phyloP scores from a whole-genome alignment of 208 protist genomes.

The Leishmania tarentolae region DNA sequence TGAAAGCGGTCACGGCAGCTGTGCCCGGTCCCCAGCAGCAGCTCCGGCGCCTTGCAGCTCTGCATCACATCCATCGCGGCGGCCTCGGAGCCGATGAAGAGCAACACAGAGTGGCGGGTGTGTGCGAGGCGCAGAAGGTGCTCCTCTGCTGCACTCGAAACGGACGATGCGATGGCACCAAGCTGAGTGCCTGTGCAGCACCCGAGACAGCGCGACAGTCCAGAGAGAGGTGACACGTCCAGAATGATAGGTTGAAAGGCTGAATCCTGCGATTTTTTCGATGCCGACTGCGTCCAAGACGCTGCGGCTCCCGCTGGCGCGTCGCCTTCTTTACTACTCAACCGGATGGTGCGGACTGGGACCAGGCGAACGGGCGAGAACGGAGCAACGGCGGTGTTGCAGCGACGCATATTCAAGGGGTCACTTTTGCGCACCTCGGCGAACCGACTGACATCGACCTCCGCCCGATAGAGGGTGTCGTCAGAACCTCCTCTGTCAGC shows the following conservation, averaged over 20 bases:
- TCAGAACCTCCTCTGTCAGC: not conserved
- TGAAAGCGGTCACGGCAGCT: slow-evolving; percentile 36
- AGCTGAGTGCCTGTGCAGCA: slow-evolving; percentile 33
- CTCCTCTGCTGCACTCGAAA: slow-evolving; percentile 44
- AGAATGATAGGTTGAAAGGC: slow-evolving; percentile 63
- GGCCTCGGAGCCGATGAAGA: slow-evolving; percentile 61
- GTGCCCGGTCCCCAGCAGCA: slow-evolving; percentile 34
- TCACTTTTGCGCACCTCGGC: slow-evolving; percentile 27
- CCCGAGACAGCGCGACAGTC: slow-evolving; percentile 45
- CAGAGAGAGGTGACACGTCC: slow-evolving; percentile 59
- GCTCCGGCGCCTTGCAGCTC: slow-evolving; percentile 41
- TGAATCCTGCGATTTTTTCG: slow-evolving; percentile 23
- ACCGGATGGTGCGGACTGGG: slow-evolving; percentile 54
- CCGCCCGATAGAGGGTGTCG: slow-evolving; percentile 24
- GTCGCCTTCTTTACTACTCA: slow-evolving; percentile 49
- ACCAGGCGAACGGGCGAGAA: slow-evolving; percentile 25
- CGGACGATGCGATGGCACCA: slow-evolving; percentile 24
- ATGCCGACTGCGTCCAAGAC: not conserved
- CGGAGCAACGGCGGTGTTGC: slow-evolving; percentile 8
- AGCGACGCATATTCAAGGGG: not conserved
- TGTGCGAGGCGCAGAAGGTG: slow-evolving; percentile 72
- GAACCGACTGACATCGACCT: slow-evolving; percentile 47
- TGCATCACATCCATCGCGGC: slow-evolving; percentile 49
- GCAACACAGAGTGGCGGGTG: slow-evolving; percentile 58
- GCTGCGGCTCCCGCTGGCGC: not conserved